A percentile compares a stretch with the other conserved stretches of the same genome.
Evolutionary conservation across 2,329 filamentous ascomycete species (phyloP).

Genomic region (Mollisiaceae sp.): DNA sequence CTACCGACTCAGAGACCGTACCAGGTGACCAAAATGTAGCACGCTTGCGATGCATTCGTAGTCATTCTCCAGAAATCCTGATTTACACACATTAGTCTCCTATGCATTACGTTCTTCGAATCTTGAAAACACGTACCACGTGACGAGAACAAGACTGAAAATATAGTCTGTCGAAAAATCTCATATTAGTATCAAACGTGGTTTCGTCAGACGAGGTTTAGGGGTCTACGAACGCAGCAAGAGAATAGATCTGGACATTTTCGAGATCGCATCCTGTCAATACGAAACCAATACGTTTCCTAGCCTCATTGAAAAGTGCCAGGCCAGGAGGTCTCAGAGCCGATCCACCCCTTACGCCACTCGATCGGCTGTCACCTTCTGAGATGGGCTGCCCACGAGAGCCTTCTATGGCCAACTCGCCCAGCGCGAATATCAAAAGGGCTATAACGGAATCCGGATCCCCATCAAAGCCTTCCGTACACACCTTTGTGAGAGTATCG

Average conservation of each 20-base stretch:
- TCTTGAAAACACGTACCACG: slow-evolving; percentile 49
- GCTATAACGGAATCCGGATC: slow-evolving; percentile 57
- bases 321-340: slow-evolving; percentile 58
- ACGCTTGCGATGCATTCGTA: slow-evolving; percentile 60
- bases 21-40: slow-evolving; percentile 61
- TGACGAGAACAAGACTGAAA: slow-evolving; percentile 58
- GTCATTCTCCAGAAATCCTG: slow-evolving; percentile 67
- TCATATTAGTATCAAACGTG: slow-evolving; percentile 12
- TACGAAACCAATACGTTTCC: slow-evolving; percentile 62
- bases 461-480: slow-evolving; percentile 55
- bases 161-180: slow-evolving; percentile 50
- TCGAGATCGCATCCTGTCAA: slow-evolving; percentile 60
- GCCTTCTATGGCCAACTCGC: slow-evolving; percentile 60
- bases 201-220: background rate
- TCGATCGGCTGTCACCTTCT: slow-evolving; percentile 50
- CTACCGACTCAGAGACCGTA: slow-evolving; percentile 37
- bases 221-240: slow-evolving; percentile 54
- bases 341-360: slow-evolving; percentile 59
- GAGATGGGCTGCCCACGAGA: slow-evolving; percentile 52
- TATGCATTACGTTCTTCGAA: background rate
- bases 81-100: slow-evolving; percentile 21
- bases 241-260: slow-evolving; percentile 61
- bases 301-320: slow-evolving; percentile 65
- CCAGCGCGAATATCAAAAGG: slow-evolving; percentile 62
- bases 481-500: slow-evolving; percentile 51